Base-by-base conservation (phyloP, 1,284 basidiomycete species). In the Schizopora paradoxa region DNA sequence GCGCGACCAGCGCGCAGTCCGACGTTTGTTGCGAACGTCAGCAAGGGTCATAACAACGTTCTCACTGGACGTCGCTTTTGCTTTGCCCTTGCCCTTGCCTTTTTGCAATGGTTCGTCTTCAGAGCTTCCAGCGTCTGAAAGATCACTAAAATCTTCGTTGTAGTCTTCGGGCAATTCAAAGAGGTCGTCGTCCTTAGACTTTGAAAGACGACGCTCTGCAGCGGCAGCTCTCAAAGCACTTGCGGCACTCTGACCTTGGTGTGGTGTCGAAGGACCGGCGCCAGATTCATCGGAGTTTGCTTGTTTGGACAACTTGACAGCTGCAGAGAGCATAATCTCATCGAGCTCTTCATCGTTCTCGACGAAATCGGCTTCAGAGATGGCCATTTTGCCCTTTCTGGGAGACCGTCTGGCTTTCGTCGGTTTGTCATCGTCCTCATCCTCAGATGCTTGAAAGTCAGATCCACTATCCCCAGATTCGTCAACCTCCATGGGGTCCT, bases 281-380 rank as follows among this genome's bases (percentile, higher is more conserved):
- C 55, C 59, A 25, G 53, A 48, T 27, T 48, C 48, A 10, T 50
- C 69, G 25, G 61, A 66, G 33, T 59, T 62, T 22, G 65, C 65
- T 47, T 69, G 65, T 41, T 77, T 59, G 5, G 85, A 87, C 50
- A 70, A 58, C 47, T 69, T 63, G 28, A 84, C 69, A 23, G 79
- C 84, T 16, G 67, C 70, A 35, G 69, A 64, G 11, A 87, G 38
- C 75, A 84, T 74, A 16, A 76, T 52, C 4, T 65, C 68, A 51
- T 86, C 82, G 44, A 76, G 73, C 47, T 63, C 58, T 18, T 60
- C 61, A 29, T 63, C 58, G 43, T 56, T 49, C 41, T 48, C 50
- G 19, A 56, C 52, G 27, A 56, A 53, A 11, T 56, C 57, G 14
- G 54, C 56, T 22, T 59, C 43, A 25, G 22, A 28, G 26, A 19